Percentiles rank a stretch among this genome's conserved stretches.
Evolutionary conservation across 495 filamentous ascomycete species (phyloP).

Genomic region (Entonaema liquescens): DNA sequence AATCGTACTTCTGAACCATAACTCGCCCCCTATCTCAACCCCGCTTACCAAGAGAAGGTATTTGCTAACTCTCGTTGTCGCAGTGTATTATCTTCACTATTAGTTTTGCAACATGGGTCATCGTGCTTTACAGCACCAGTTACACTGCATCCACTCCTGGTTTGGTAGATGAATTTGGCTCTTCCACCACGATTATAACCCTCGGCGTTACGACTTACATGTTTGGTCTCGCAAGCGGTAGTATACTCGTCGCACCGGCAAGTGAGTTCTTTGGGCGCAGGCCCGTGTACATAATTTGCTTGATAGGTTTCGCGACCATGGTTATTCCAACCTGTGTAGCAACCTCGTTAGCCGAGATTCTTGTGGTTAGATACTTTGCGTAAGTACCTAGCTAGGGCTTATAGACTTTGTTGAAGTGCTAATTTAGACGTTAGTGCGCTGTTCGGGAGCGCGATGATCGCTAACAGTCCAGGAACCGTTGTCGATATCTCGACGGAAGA

Average conservation of each 20-base stretch:
- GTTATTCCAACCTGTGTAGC: constrained; percentile 78
- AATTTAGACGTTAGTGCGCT: constrained; percentile 61
- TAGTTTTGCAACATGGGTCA: constrained; percentile 75
- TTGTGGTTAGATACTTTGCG: constrained; percentile 78
- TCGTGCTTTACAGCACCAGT: constrained; percentile 86
- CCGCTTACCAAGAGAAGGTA: neutral
- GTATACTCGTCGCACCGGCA: constrained; percentile 75
- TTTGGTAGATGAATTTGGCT: constrained; percentile 71
- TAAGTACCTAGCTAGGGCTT: constrained; percentile 40
- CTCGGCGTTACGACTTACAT: constrained; percentile 84
- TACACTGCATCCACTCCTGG: constrained; percentile 76
- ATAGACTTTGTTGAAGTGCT: constrained; percentile 8
- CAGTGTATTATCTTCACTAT: constrained; percentile 67
- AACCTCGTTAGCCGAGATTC: constrained; percentile 67
- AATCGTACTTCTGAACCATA: too few species aligned
- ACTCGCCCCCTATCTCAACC: neutral
- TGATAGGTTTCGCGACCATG: constrained; percentile 69
- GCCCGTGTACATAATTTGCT: constrained; percentile 72
- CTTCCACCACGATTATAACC: constrained; percentile 66
- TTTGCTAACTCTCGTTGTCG: neutral
- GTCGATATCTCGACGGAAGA: constrained; percentile 78
- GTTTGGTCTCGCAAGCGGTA: constrained; percentile 75
- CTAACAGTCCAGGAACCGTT: constrained; percentile 83
- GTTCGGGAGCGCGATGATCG: constrained; percentile 80
- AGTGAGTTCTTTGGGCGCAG: constrained; percentile 82